phyloP scores from a whole-genome alignment of 495 filamentous ascomycete genomes.

The Aspergillus egyptiacus region DNA sequence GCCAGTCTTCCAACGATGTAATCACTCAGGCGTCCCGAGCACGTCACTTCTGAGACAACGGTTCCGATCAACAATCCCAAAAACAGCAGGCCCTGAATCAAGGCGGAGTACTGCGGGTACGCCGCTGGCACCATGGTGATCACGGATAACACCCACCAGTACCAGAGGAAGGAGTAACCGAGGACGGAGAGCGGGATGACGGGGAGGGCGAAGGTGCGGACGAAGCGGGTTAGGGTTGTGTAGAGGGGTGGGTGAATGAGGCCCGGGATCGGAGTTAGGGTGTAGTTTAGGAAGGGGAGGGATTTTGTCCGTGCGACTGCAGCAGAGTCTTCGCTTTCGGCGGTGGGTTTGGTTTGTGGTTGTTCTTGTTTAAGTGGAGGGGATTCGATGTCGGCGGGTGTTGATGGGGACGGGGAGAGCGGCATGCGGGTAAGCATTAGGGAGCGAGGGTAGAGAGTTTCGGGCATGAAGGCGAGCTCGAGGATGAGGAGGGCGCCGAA shows the following conservation, averaged over 20 bases:
- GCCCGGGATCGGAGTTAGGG: slow-evolving; percentile 46
- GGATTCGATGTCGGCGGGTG: slow-evolving; percentile 21
- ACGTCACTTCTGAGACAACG: slow-evolving; percentile 47
- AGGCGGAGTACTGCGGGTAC: slow-evolving; percentile 45
- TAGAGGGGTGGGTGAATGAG: slow-evolving; percentile 49
- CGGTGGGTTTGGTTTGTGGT: neutral
- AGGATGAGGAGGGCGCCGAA: slow-evolving; percentile 46
- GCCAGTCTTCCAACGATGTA: slow-evolving; percentile 42
- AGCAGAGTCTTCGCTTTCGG: neutral
- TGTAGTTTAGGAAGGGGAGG: slow-evolving; percentile 47
- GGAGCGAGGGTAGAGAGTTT: slow-evolving; percentile 55
- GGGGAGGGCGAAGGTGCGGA: slow-evolving; percentile 44
- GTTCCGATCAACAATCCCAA: slow-evolving; percentile 54
- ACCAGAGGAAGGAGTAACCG: slow-evolving; percentile 53
- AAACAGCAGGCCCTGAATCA: slow-evolving; percentile 55
- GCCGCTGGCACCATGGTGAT: slow-evolving; percentile 56
- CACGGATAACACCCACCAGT: slow-evolving; percentile 59
- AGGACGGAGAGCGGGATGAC: slow-evolving; percentile 42
- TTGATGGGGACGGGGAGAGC: neutral
- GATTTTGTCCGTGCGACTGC: slow-evolving; percentile 40
- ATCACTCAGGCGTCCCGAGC: slow-evolving; percentile 51
- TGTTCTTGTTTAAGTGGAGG: slow-evolving; percentile 16
- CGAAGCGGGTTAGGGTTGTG: slow-evolving; percentile 43
- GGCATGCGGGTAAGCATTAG: slow-evolving; percentile 42
- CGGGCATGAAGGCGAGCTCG: slow-evolving; percentile 51